Evolutionary conservation across 75 land plant genomes (phyloP).

Genomic region (Picea sitchensis): DNA sequence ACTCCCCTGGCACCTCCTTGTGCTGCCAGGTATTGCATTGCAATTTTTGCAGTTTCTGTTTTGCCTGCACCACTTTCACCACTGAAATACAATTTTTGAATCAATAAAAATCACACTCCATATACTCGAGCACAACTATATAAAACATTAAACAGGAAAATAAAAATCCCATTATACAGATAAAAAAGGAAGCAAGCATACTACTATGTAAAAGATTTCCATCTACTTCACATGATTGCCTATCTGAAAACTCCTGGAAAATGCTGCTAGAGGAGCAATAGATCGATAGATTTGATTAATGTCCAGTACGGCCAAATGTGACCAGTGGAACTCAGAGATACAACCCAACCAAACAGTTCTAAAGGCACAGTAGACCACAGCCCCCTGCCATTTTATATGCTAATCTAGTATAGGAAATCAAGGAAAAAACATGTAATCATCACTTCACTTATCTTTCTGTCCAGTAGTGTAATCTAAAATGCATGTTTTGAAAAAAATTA

Average conservation of each 20-base stretch:
- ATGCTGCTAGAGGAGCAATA: no score
- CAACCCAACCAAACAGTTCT: no score
- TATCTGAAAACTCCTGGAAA: neutral
- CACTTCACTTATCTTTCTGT: no score
- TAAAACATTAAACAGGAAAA: neutral
- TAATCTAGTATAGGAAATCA: no score
- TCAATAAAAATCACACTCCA: neutral
- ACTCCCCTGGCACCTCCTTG: constrained; percentile 81
- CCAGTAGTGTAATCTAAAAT: no score
- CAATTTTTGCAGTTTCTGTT: constrained; percentile 92
- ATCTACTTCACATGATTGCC: neutral
- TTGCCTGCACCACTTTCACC: constrained; percentile 98
- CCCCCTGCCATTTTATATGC: no score
- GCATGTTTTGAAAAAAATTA: no score
- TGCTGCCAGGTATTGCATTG: constrained; percentile 89
- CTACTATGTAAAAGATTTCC: neutral
- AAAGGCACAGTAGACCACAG: no score
- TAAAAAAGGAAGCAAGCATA: neutral
- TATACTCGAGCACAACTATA: neutral
- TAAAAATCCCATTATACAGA: neutral
- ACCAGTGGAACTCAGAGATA: neutral
- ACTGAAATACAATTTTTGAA: constrained; percentile 32
- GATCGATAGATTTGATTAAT: no score
- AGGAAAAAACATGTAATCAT: no score
- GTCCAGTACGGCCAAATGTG: neutral